These are phyloP conservation scores for Peronospora tabacina DNA, from an alignment of 352 stramenopile species.

Conservation along the genomic window DNA sequence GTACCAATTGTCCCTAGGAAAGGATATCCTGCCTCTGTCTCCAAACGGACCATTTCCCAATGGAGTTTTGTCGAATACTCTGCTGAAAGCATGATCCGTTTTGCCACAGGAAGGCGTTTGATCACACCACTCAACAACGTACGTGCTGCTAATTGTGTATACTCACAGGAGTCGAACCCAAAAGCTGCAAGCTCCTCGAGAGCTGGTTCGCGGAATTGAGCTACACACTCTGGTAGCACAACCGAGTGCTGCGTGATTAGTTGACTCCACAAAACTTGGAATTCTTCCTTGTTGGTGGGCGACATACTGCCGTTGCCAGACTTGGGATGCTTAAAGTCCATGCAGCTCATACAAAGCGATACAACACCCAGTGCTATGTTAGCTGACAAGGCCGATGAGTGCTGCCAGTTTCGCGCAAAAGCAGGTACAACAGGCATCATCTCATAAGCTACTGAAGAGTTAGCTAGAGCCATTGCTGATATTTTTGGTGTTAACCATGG, in stretches of 20 bases:
- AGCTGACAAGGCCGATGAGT: slow-evolving; percentile 59
- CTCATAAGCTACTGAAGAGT: neutral
- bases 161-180: slow-evolving; percentile 69
- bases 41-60: slow-evolving; percentile 65
- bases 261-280: slow-evolving; percentile 82
- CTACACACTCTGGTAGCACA: slow-evolving; percentile 63
- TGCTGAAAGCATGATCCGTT: slow-evolving; percentile 43
- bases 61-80: slow-evolving; percentile 79
- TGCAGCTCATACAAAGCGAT: slow-evolving; percentile 73
- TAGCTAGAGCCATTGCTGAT: neutral
- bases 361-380: slow-evolving; percentile 64
- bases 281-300: slow-evolving; percentile 64
- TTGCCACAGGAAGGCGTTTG: slow-evolving; percentile 45
- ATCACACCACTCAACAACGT: slow-evolving; percentile 69
- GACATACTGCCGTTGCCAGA: slow-evolving; percentile 7
- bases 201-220: slow-evolving; percentile 57
- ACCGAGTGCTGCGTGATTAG: slow-evolving; percentile 82
- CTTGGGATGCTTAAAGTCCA: slow-evolving; percentile 68
- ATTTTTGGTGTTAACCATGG: slow-evolving; percentile 36
- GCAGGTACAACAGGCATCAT: slow-evolving; percentile 8
- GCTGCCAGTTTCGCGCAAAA: slow-evolving; percentile 64
- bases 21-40: slow-evolving; percentile 47
- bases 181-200: slow-evolving; percentile 67
- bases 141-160: slow-evolving; percentile 63
- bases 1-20: slow-evolving; percentile 19